Percentiles rank a stretch among this genome's conserved stretches.
Evolutionary conservation across 2,329 filamentous ascomycete genomes (phyloP).

Genomic region (Pseudogymnoascus sp.): DNA sequence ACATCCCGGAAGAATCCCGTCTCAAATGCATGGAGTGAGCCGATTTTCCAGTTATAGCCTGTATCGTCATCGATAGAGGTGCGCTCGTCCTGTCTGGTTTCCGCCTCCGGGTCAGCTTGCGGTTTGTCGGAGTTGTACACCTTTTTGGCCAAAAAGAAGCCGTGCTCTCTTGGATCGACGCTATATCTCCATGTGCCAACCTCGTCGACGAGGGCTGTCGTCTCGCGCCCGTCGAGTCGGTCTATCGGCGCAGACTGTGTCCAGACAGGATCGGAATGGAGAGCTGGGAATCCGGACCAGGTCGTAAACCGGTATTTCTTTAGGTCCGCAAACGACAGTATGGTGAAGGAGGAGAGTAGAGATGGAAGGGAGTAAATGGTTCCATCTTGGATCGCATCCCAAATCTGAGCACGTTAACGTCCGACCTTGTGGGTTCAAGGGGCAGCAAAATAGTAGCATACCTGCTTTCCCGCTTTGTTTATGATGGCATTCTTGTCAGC

Average conservation of each 20-base stretch:
- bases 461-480: slow-evolving; percentile 68
- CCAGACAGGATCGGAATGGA: slow-evolving; percentile 85
- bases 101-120: slow-evolving; percentile 24
- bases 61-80: slow-evolving; percentile 34
- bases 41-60: slow-evolving; percentile 69
- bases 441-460: slow-evolving; percentile 32
- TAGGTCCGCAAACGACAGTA: slow-evolving; percentile 87
- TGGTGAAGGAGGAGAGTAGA: slow-evolving; percentile 76
- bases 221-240: slow-evolving; percentile 59
- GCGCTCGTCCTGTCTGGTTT: slow-evolving; percentile 43
- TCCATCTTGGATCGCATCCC: slow-evolving; percentile 94
- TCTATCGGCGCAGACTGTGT: slow-evolving; percentile 44
- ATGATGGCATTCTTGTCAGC: slow-evolving; percentile 72
- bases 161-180: slow-evolving; percentile 75
- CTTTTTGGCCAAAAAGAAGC: slow-evolving; percentile 92
- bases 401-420: slow-evolving; percentile 55
- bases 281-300: slow-evolving; percentile 91
- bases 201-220: slow-evolving; percentile 66
- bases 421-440: slow-evolving; percentile 15
- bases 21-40: slow-evolving; percentile 69
- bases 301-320: slow-evolving; percentile 99
- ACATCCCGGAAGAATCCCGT: slow-evolving; percentile 74
- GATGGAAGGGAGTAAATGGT: slow-evolving; percentile 94
- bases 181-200: slow-evolving; percentile 83
- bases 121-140: slow-evolving; percentile 31